A percentile compares a stretch with the other conserved stretches of the same genome.
phyloP scores from a whole-genome alignment of 1,284 basidiomycete genomes.

The Rugosomyces carneus region DNA sequence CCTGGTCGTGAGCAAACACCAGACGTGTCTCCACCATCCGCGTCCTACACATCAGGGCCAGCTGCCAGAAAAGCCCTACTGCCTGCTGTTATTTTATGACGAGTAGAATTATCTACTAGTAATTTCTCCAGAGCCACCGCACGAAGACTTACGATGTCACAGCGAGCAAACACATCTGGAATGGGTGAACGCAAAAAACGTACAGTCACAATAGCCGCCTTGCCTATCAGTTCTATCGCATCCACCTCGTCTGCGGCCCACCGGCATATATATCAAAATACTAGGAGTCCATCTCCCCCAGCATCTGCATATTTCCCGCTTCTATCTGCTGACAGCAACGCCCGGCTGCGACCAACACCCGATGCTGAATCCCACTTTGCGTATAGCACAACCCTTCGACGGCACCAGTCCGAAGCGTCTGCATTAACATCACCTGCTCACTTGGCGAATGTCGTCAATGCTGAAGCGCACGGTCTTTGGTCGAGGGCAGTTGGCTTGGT shows the following conservation, averaged over 20 bases:
- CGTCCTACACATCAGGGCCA: constrained; percentile 1
- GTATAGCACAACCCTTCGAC: constrained; percentile 73
- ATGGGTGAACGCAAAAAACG: constrained; percentile 41
- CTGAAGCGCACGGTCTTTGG: constrained; percentile 41
- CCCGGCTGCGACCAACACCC: constrained; percentile 48
- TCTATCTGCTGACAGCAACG: constrained; percentile 41
- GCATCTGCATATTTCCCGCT: constrained; percentile 72
- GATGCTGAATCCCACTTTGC: constrained; percentile 71
- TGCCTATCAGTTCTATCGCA: constrained; percentile 25
- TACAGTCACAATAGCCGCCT: constrained; percentile 20
- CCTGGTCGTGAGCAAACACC: constrained; percentile 11
- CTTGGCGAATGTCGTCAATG: constrained; percentile 36
- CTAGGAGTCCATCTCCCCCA: constrained; percentile 57
- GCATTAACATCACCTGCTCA: constrained; percentile 36
- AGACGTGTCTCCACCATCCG: constrained; percentile 10
- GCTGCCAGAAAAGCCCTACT: not conserved
- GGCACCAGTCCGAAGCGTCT: constrained; percentile 50
- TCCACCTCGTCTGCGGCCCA: constrained; percentile 26
- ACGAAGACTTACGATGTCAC: constrained; percentile 10
- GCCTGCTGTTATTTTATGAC: not conserved
- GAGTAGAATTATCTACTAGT: not conserved
- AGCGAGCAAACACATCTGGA: constrained; percentile 28
- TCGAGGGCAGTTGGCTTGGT: constrained; percentile 38
- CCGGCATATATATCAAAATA: constrained; percentile 15
- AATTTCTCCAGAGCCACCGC: constrained; percentile 1